Percentiles rank a stretch among this genome's conserved stretches.
Evolutionary conservation across 2,329 filamentous ascomycete species (phyloP).

Genomic region (Scleromitrula shiraiana): DNA sequence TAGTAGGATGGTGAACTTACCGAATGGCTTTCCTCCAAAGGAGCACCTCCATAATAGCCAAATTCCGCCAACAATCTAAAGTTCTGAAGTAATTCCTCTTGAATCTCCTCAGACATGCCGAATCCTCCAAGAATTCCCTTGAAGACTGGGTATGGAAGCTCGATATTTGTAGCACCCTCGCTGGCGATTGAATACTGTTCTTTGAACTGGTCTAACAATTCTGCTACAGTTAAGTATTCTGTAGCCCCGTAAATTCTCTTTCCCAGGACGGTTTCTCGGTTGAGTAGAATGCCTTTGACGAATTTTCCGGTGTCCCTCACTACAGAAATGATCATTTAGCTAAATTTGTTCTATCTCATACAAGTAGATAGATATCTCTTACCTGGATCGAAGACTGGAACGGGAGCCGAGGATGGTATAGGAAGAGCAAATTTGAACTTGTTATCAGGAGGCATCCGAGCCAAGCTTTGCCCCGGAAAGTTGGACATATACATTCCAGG

Average conservation of each 20-base stretch:
- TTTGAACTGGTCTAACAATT: conserved; percentile 36
- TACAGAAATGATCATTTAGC: neutral
- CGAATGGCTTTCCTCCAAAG: conserved; percentile 34
- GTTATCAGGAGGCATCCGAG: conserved; percentile 23
- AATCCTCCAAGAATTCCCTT: conserved; percentile 29
- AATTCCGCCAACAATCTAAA: conserved; percentile 42
- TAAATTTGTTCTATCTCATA: neutral
- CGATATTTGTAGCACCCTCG: conserved; percentile 30
- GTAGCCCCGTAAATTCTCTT: conserved; percentile 37
- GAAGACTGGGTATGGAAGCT: conserved; percentile 36
- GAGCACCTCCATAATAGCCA: conserved; percentile 44
- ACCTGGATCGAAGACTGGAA: conserved; percentile 30
- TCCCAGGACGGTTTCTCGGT: conserved; percentile 34
- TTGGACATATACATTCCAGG: conserved; percentile 47
- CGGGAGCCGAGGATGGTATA: conserved; percentile 24
- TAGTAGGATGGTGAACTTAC: conserved; percentile 15
- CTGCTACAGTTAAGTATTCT: conserved; percentile 34
- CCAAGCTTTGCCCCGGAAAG: conserved; percentile 26
- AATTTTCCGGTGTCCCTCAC: conserved; percentile 31
- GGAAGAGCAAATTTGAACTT: conserved; percentile 26
- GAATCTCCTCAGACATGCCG: conserved; percentile 34
- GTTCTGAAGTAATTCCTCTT: conserved; percentile 46
- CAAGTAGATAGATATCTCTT: neutral
- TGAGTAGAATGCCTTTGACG: conserved; percentile 27
- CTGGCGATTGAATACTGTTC: conserved; percentile 34